Conservation (phyloP, 2,329 filamentous ascomycete species). For the Apiospora aurea region DNA sequence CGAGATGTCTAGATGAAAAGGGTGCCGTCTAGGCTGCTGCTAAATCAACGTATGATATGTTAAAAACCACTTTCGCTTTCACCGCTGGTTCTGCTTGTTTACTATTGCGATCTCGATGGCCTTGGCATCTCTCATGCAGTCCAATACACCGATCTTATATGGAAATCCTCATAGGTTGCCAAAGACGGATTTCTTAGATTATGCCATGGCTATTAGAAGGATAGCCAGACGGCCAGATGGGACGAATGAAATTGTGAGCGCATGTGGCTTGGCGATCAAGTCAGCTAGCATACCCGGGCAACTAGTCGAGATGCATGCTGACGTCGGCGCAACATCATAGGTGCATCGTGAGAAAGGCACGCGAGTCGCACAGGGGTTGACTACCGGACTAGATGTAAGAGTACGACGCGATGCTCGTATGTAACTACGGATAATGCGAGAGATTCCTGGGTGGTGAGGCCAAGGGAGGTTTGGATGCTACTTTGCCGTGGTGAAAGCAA, state of each 20-base stretch:
- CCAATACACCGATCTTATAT: background rate
- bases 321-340: slow-evolving; percentile 40
- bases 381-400: background rate
- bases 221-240: slow-evolving; percentile 14
- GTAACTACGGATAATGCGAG: background rate
- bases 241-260: slow-evolving; percentile 1
- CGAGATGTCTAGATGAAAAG: background rate
- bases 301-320: slow-evolving; percentile 35
- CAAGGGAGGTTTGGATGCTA: background rate
- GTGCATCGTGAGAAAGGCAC: slow-evolving; percentile 24
- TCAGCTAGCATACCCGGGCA: slow-evolving; percentile 26
- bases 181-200: background rate
- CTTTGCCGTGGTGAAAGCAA: slow-evolving; percentile 1
- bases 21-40: background rate
- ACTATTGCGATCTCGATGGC: slow-evolving; percentile 17
- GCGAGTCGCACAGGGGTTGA: slow-evolving; percentile 18
- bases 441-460: background rate
- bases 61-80: background rate
- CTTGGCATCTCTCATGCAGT: background rate
- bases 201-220: background rate
- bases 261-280: slow-evolving; percentile 27
- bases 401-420: background rate
- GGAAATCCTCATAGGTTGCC: background rate
- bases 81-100: background rate
- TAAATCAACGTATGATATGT: slow-evolving; percentile 9